Evolutionary conservation across 2,329 filamentous ascomycete species (phyloP), one percentile per base, ranked within the genome.

Genomic region (Thermothelomyces thermophilus): DNA sequence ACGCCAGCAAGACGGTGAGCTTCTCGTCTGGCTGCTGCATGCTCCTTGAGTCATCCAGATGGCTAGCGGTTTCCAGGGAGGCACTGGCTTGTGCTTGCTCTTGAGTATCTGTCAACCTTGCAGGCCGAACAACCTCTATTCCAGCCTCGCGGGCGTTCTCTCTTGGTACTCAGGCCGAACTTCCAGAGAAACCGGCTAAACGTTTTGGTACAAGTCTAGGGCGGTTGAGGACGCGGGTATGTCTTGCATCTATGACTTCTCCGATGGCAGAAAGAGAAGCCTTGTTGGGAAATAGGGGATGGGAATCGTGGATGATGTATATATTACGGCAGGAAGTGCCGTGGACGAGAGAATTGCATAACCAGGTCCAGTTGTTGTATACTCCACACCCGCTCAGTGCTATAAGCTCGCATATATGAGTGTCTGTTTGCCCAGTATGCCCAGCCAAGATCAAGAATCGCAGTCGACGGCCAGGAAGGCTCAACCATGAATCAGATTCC

Each of bases 171-270:
- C n/a, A n/a, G n/a, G n/a, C 16, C 6, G 2, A 1, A 35, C 13
- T 35, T n/a, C 6, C 8, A 16, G 9, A 35, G 17, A 19, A 46
- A 46, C 42, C 52, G 53, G 50, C 53, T 55, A 55, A 55, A 55
- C 14, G 22, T 20, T 19, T 14, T 7, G 14, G 20, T 40, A 20
- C 28, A 33, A 39, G 40, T 24, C 35, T 24, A 26, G 31, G 33
- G 14, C 37, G 49, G 28, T 26, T 48, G 36, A 46, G 47, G 33
- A 44, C 14, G 26, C 52, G 46, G 52, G 14, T 48, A 16, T 48
- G 53, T 52, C 47, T 55, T 45, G 50, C 11, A n/a, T 54, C 47
- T 46, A 52, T 54, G 17, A 36, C 10, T 3, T n/a, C 2, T 22
- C n/a, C n/a, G n/a, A n/a, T 3, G 43, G 17, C 35, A 11, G 17